Conservation (phyloP, 495 filamentous ascomycete genomes). For the Sordaria brevicollis region DNA sequence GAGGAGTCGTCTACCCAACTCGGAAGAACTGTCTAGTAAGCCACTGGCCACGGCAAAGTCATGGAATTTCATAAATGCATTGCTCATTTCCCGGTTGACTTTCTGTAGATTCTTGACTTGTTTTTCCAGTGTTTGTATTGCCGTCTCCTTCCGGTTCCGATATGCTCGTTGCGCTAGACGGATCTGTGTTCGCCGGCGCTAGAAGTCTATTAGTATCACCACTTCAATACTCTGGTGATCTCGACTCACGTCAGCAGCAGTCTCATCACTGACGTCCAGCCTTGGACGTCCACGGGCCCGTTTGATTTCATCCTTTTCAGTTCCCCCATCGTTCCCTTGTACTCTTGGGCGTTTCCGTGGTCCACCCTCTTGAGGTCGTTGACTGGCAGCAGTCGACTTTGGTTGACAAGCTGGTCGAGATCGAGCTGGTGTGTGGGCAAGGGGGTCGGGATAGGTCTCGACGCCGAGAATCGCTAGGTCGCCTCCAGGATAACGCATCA, state of each 20-base stretch:
- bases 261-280: conserved; percentile 62
- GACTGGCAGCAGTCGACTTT: neutral
- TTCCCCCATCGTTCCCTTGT: conserved; percentile 2
- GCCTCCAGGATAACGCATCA: conserved; percentile 25
- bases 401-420: neutral
- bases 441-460: conserved; percentile 31
- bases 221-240: neutral
- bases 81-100: conserved; percentile 64
- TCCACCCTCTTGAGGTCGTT: conserved; percentile 10
- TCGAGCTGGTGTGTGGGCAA: conserved; percentile 4
- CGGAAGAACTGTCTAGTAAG: conserved; percentile 40
- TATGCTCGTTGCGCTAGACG: conserved; percentile 79
- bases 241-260: conserved; percentile 39
- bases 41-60: conserved; percentile 44
- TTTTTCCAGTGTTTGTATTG: conserved; percentile 60
- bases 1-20: conserved; percentile 38
- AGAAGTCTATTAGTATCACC: conserved; percentile 9
- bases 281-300: conserved; percentile 54
- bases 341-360: conserved; percentile 19
- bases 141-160: conserved; percentile 71
- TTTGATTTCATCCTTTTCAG: conserved; percentile 35
- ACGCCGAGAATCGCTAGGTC: conserved; percentile 38
- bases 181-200: conserved; percentile 83
- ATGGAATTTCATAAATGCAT: conserved; percentile 58
- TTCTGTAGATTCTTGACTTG: conserved; percentile 54